phyloP scores from a whole-genome alignment of 352 stramenopile species.

The Phytopythium kandeliae region DNA sequence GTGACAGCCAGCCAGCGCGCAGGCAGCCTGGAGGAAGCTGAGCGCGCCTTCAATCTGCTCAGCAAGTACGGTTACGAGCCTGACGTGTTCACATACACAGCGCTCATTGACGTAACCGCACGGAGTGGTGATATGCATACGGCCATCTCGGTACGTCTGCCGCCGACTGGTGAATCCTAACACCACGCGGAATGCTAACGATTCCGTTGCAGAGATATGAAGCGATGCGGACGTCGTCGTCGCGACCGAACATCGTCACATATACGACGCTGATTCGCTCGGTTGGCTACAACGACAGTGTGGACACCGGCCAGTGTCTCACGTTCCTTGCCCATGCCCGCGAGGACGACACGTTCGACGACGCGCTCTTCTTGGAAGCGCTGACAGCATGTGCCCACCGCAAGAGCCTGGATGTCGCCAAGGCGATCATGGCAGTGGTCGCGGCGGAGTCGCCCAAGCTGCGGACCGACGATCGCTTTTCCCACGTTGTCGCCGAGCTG shows the following conservation, averaged over 20 bases:
- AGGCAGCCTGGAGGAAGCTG: conserved; percentile 45
- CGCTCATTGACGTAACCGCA: conserved; percentile 70
- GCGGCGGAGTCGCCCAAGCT: conserved; percentile 23
- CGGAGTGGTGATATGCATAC: conserved; percentile 34
- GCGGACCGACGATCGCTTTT: conserved; percentile 37
- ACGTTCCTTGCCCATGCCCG: conserved; percentile 40
- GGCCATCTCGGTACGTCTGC: conserved; percentile 34
- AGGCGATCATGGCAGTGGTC: conserved; percentile 30
- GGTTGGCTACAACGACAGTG: conserved; percentile 28
- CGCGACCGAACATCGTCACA: conserved; percentile 69
- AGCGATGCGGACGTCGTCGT: conserved; percentile 50
- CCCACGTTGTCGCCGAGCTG: conserved; percentile 35
- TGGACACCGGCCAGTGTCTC: conserved; percentile 31
- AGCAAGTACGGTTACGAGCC: conserved; percentile 45
- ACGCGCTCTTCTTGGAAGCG: conserved; percentile 53
- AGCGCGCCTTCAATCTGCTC: conserved; percentile 54
- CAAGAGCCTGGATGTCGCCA: conserved; percentile 27
- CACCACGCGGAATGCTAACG: no score
- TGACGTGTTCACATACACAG: conserved; percentile 79
- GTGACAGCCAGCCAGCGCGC: conserved; percentile 69
- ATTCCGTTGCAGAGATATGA: conserved; percentile 41
- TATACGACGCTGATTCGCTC: conserved; percentile 66
- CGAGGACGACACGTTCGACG: conserved; percentile 49
- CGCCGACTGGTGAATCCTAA: background rate
- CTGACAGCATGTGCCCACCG: conserved; percentile 45